Evolutionary conservation across 2,329 filamentous ascomycete genomes (phyloP), one percentile per base, ranked within the genome.

Genomic region (Aspergillus pseudoviridinutans): DNA sequence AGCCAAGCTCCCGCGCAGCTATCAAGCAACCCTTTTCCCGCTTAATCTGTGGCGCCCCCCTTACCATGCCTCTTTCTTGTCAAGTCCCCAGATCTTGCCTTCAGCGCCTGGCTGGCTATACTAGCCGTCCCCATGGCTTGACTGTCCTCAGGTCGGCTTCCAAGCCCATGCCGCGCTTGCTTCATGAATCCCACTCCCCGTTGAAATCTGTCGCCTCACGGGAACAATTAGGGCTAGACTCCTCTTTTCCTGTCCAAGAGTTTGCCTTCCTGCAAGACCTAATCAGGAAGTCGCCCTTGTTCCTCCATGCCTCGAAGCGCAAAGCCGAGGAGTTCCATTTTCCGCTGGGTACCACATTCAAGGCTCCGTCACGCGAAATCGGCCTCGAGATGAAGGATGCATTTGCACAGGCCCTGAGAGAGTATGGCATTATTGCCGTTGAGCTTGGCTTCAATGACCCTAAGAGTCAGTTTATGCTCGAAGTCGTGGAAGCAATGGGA

Each of bases 301-400:
- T 42, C 17, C 38, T 42, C 8, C 38, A 42, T 1, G 17, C 17
- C 38, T 42, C 38, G n/a, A 17, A 42, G n/a, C 38, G 6, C 29
- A 51, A 35, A 22, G 25, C 49, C 14, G 49, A 27, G 25, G 55
- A 57, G 41, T 57, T 57, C 25, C 24, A 49, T 3, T 57, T 57
- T 46, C 55, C 55, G 25, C 24, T 50, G 20, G 55, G 27, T n/a
- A 57, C 55, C 10, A 44, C 54, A 20, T 57, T 57, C 52, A 57
- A 50, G 28, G 55, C 55, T 42, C 51, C 51, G 7, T 55, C 55
- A 12, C 55, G 41, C 27, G 42, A 57, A 22, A 32, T 57, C 22
- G 55, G 55, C 12, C 50, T 57, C 5, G 46, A 27, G 14, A 55
- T 57, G 42, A 55, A 50, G 22, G 29, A 49, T 32, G 25, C 52